Evolutionary conservation across 2,329 filamentous ascomycete genomes (phyloP), one percentile per base, ranked within the genome.

Genomic region (Fusarium globosum): DNA sequence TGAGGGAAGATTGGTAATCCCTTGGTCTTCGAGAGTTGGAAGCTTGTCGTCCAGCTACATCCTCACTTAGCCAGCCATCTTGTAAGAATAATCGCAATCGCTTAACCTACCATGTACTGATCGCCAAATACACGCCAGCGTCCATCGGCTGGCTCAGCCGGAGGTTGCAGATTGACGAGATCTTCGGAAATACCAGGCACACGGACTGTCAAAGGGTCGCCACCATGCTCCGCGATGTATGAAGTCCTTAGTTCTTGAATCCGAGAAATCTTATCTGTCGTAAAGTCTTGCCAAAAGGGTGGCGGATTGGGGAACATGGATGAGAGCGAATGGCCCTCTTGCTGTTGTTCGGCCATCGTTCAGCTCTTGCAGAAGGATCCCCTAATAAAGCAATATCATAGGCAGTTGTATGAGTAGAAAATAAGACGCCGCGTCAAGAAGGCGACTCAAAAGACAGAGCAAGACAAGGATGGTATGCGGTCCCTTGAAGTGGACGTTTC

Each of bases 211-310:
- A 80, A 69, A 23, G 78, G 71, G 41, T 78, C 71, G 51, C 68
- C 55, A 73, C 65, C 78, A 68, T 80, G 69, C 16, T 79, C 77
- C 16, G 81, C 80, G 36, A 82, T 79, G 65, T 84, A 80, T 3
- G 83, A 76, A 51, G 81, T 80, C 57, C 83, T 85, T 20, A 89
- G 75, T 28, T 83, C 81, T 11, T 84, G 81, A 61, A 88, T 82
- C 8, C 89, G 90, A 20, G 89, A 83, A 59, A 94, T 78, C 79
- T 96, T 97, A 35, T 92, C 90, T 7, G 90, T 82, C 0, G 94
- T 97, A 83, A 98, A 98, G 81, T 93, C 88, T 75, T 92, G 92
- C 91, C 94, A 98, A 84, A 98, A 97, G 2, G 92, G 91, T 33
- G 96, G 96, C 33, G 96, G 96, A 59, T 93, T 90, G 30, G 96